phyloP scores from a whole-genome alignment of 305 asterid species.

The Salvia sclarea region DNA sequence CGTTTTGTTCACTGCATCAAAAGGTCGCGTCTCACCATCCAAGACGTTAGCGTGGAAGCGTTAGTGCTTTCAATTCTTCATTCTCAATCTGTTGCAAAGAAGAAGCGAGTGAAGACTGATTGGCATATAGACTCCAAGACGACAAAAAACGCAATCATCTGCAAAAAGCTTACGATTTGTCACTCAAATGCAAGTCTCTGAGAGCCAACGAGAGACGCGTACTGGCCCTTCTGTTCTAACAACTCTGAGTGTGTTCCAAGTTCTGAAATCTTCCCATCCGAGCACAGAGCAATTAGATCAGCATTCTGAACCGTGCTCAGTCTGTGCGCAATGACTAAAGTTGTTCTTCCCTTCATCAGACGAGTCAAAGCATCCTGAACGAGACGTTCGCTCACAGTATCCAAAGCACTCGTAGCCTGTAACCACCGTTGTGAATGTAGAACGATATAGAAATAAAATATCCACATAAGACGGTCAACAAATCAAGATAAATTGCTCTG shows the following conservation, averaged over 20 bases:
- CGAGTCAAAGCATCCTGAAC: constrained; percentile 91
- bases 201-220: constrained; percentile 86
- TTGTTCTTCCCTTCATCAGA: constrained; percentile 92
- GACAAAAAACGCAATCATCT: background rate
- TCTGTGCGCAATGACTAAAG: constrained; percentile 95
- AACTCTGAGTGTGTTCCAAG: constrained; percentile 85
- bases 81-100: background rate
- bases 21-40: background rate
- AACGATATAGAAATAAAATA: background rate
- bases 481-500: background rate
- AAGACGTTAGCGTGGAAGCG: background rate
- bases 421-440: constrained; percentile 16
- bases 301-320: constrained; percentile 96
- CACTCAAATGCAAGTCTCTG: constrained; percentile 94
- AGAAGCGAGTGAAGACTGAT: background rate
- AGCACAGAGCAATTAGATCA: constrained; percentile 73
- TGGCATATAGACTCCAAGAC: background rate
- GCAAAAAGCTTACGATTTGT: constrained; percentile 21
- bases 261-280: constrained; percentile 83
- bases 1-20: background rate
- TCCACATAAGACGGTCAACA: background rate
- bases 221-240: constrained; percentile 66
- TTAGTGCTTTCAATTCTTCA: background rate
- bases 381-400: constrained; percentile 83
- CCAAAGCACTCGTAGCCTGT: constrained; percentile 97